Base-by-base conservation (phyloP, 2,329 filamentous ascomycete species). In the Neofusicoccum umdonicola region DNA sequence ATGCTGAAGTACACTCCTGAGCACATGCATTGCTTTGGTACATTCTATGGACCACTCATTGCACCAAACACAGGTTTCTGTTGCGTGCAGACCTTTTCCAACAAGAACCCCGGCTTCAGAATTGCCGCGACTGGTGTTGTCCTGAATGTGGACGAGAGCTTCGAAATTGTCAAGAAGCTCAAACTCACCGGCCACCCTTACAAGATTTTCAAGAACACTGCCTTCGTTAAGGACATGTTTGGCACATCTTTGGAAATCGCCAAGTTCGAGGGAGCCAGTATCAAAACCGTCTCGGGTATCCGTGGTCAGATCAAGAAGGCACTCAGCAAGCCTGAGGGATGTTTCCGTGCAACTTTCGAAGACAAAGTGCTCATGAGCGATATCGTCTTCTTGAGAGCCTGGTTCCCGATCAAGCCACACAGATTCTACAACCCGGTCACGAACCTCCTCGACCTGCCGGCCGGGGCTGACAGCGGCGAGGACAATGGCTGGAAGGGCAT, bases 1-100 rank as follows among this genome's bases (percentile, higher is more conserved):
- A 97, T 99, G 94, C 86, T 99, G 67, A 99, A 99, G 79, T 99
- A 99, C 79, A 97, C 94, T 0, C 96, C 95, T 0, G 96, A 99
- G 82, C 95, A 99, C 75, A 98, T 97, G 93, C 95, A 98, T 80
- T 99, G 96, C 81, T 96, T 96, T 76, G 95, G 87, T 45, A 97
- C 93, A 58, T 93, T 98, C 78, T 98, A 96, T 73, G 95, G 93
- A 0, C 95, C 96, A 0, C 87, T 99, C 7, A 92, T 97, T 66
- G 93, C 95, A 0, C 95, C 96, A 12, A 97, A 97, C 78, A 97
- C 94, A 2, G 93, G 94, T 66, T 98, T 99, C 79, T 93, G 91
- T 70, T 95, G 91, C 77, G 92, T 98, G 69, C 92, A 98, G 78
- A 92, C 90, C 7, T 90, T 99, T 73, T 92, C 90, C 0, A 88